Conservation (phyloP, 495 filamentous ascomycete species). For the Venustampulla echinocandica region DNA sequence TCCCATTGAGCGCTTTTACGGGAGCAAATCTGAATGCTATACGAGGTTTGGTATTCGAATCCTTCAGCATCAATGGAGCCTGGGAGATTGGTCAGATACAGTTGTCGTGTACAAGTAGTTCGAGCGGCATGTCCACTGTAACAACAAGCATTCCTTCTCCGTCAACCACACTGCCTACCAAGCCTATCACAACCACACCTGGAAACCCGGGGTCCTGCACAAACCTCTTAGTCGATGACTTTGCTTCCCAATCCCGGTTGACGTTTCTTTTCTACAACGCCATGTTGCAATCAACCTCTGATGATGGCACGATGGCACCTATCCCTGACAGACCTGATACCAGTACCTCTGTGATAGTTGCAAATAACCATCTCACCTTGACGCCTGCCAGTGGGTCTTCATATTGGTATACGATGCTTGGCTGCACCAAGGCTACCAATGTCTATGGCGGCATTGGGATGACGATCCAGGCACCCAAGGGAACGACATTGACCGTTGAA, state of each 20-base stretch:
- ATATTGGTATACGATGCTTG: slow-evolving; percentile 53
- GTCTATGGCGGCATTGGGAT: slow-evolving; percentile 52
- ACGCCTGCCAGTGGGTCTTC: slow-evolving; percentile 38
- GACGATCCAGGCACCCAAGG: slow-evolving; percentile 45
- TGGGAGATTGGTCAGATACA: slow-evolving; percentile 47
- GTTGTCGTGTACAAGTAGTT: slow-evolving; percentile 35
- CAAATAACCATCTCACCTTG: slow-evolving; percentile 44
- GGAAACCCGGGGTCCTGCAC: slow-evolving; percentile 33
- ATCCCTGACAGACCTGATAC: slow-evolving; percentile 9
- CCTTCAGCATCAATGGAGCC: slow-evolving; percentile 33
- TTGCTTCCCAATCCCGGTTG: slow-evolving; percentile 52
- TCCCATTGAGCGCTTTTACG: slow-evolving; percentile 43
- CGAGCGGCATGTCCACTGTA: slow-evolving; percentile 4
- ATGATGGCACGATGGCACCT: slow-evolving; percentile 47
- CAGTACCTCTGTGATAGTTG: slow-evolving; percentile 41
- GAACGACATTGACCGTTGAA: slow-evolving; percentile 46
- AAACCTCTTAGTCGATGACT: slow-evolving; percentile 51
- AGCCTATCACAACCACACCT: not conserved
- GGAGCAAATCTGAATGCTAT: slow-evolving; percentile 44
- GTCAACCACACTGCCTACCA: not conserved
- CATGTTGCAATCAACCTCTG: slow-evolving; percentile 45
- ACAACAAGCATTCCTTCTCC: slow-evolving; percentile 3
- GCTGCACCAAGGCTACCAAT: slow-evolving; percentile 42
- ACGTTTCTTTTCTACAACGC: slow-evolving; percentile 59
- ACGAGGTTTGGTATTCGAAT: slow-evolving; percentile 42